Conservation (phyloP, 2,329 filamentous ascomycete genomes). For the Monilinia polystroma region DNA sequence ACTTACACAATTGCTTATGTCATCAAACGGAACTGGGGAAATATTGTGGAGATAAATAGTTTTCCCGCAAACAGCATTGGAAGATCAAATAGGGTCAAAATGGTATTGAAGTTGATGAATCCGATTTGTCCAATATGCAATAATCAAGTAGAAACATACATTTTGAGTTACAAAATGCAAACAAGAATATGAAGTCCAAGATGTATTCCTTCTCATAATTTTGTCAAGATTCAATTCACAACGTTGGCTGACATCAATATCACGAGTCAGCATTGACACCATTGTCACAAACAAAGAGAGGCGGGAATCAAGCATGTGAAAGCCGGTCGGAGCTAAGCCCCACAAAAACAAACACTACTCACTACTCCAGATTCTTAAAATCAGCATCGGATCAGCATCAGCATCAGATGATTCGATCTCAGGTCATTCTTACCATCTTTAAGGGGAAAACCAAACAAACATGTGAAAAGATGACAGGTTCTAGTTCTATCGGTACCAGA, state of each 20-base stretch:
- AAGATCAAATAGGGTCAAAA: constrained; percentile 4
- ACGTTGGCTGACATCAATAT: not conserved
- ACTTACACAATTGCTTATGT: not conserved
- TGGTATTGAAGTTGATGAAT: too few relatives aligned
- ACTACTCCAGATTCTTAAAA: constrained; percentile 17
- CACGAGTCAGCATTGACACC: constrained; percentile 12
- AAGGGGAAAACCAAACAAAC: not conserved
- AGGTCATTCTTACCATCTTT: not conserved
- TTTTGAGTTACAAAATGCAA: not conserved
- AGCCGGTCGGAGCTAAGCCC: constrained; percentile 18
- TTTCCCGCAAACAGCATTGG: not conserved
- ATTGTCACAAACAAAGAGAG: constrained; percentile 2
- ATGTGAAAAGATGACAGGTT: not conserved
- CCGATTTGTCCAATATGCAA: too few relatives aligned
- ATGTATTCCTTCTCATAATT: not conserved
- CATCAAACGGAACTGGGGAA: constrained; percentile 15
- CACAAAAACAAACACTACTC: constrained; percentile 16
- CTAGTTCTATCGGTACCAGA: too few relatives aligned
- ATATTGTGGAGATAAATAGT: constrained; percentile 1
- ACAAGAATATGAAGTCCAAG: not conserved
- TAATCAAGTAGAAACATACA: not conserved
- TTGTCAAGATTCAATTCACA: not conserved
- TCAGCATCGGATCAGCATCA: constrained; percentile 19
- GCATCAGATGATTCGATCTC: constrained; percentile 10
- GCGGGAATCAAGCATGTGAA: constrained; percentile 21